Base-by-base conservation (phyloP, 2,329 filamentous ascomycete species). In the Esteya vermicola region DNA sequence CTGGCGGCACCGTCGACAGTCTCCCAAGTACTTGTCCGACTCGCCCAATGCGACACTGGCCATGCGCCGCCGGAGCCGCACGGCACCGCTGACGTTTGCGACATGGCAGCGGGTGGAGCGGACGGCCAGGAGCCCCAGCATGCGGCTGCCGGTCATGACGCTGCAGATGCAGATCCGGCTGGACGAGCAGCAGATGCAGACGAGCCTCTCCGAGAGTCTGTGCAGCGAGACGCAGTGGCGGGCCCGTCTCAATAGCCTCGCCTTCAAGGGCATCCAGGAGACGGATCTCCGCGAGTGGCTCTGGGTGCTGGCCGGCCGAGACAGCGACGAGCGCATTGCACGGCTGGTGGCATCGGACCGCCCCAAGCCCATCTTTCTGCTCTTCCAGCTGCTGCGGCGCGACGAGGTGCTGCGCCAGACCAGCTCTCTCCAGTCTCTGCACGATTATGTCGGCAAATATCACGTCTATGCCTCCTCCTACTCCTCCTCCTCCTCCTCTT, bases 341-440 rank as follows among this genome's bases (percentile, higher is more conserved):
- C 56, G 62, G 10, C 54, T 65, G 19, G 37, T 60, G 30, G 55
- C 53, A 1, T 27, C 12, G 20, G 48, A 56, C 20, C 47, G 43
- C 9, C 54, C 51, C 8, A 62, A 59, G 40, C 63, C 63, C 3
- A 44, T 60, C 4, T 67, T 66, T 27, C 45, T 67, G 8, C 46
- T 63, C 3, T 47, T 55, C 20, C 43, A 60, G 21, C 46, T 65
- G 7, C 46, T 63, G 14, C 52, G 55, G n/a, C 53, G 46, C 32
- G 52, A 60, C 27, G 57, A 57, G 42, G 47, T 40, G 1, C 53
- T 64, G 22, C 45, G 45, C 6, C 49, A 57, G 23, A 47, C 50
- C 14, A 43, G 52, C 21, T 58, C 52, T 4, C 47, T 64, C 12
- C 25, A 48, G 14, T 44, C 43, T 8, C 33, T 65, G n/a, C 51